A percentile compares a stretch with the other conserved stretches of the same genome.
Evolutionary conservation across 768 basidiomycete genomes (phyloP).

Genomic region (Pisolithus sp.): DNA sequence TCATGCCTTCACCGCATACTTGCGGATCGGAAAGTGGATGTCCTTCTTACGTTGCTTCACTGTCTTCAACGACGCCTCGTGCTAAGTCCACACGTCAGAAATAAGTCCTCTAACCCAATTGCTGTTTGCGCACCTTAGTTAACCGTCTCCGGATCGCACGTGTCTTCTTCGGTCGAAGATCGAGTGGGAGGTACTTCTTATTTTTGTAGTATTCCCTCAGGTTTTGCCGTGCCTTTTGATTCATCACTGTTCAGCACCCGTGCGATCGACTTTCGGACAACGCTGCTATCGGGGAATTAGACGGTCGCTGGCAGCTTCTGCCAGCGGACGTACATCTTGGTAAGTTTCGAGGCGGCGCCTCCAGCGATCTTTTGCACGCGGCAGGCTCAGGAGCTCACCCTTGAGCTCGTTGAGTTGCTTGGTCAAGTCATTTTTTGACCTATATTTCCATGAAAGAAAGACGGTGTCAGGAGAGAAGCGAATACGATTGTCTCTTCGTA

Average conservation of each 20-base stretch:
- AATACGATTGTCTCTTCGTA: not conserved
- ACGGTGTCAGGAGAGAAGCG: constrained; percentile 5
- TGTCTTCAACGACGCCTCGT: constrained; percentile 81
- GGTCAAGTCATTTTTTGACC: constrained; percentile 94
- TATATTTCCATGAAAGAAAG: constrained; percentile 24
- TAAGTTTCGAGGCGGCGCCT: constrained; percentile 91
- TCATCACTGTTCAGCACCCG: constrained; percentile 97
- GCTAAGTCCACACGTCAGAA: constrained; percentile 36
- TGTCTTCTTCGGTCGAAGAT: constrained; percentile 97
- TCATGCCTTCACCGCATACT: constrained; percentile 94
- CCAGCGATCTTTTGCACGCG: constrained; percentile 98
- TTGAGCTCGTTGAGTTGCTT: constrained; percentile 94
- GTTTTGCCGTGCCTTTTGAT: constrained; percentile 96
- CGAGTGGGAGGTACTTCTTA: constrained; percentile 95
- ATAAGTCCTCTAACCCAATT: not conserved
- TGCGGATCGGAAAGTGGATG: constrained; percentile 86
- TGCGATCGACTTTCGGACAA: constrained; percentile 97
- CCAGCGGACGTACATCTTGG: constrained; percentile 73
- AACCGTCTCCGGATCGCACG: constrained; percentile 95
- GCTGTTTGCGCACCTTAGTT: constrained; percentile 60
- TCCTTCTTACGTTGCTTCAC: constrained; percentile 93
- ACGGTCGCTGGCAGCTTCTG: not conserved
- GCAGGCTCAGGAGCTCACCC: constrained; percentile 86
- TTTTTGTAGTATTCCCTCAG: constrained; percentile 96
- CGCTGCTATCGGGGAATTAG: constrained; percentile 49